Evolutionary conservation across 148 eudicot genomes (phyloP), one percentile per base, ranked within the genome.

Genomic region (Amaranthus hypochondriacus): DNA sequence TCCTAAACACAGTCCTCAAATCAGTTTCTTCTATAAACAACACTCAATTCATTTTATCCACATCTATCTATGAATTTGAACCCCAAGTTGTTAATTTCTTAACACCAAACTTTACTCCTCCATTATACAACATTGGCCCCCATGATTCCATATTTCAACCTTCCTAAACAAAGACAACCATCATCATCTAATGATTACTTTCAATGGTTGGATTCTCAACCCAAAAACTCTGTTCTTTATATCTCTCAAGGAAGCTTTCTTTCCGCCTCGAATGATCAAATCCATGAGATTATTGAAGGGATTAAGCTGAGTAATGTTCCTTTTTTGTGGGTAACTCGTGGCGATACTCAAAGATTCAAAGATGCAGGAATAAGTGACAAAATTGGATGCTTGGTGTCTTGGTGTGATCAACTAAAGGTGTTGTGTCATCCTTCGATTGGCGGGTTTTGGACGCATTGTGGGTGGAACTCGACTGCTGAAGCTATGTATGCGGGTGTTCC

Each of bases 171-270:
- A 2, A 62, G 9, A 12, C 44, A 6, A 12, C 5, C 12, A 0
- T 9, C 9, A 50, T 51, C 42, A 9, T 28, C 14, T 28, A 64
- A 70, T 28, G 54, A 49, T 49, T 89, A 87, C 69, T 48, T 86
- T 55, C 63, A 76, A 42, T 80, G 83, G 83, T 71, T 80, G 61
- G 69, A 80, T 42, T 71, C 79, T 39, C 79, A 80, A 48, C 85
- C 85, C n/a, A 18, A 71, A 14, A 62, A 43, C 10, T 86, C 94
- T 2, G 92, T 89, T 7, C 43, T 88, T 56, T 90, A 88, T 69
- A 71, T 90, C 10, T 88, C 92, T 4, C 81, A 75, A 61, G 96
- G 93, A 43, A 91, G 91, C 75, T 86, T 85, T 67, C 88, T 89
- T 8, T 86, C 93, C 0, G 80, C 79, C 42, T 81, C 91, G 7